Percentiles rank a stretch among this genome's conserved stretches.
These are phyloP conservation scores for Chloroidium sp. DNA, from an alignment of 163 green algal species.

Conservation along the genomic window DNA sequence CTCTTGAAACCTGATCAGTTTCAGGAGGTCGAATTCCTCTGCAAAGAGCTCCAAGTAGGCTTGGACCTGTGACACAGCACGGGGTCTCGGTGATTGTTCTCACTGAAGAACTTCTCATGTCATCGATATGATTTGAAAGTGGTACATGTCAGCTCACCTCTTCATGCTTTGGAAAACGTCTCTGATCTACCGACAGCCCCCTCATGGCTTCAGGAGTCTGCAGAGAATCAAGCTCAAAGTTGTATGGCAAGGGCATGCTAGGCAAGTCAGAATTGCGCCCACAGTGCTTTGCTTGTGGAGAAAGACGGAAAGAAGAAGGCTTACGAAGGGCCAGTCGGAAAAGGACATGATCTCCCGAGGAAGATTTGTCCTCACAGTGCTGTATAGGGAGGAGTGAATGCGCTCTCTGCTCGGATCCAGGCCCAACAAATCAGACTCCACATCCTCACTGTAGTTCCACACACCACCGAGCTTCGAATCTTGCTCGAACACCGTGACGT, in stretches of 20 bases:
- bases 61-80: slow-evolving; percentile 29
- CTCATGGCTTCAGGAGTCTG: too few species aligned
- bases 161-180: too few species aligned
- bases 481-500: slow-evolving; percentile 46
- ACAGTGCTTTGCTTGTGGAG: too few species aligned
- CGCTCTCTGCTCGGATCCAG: not conserved
- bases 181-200: not conserved
- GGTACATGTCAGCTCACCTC: too few species aligned
- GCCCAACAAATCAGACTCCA: slow-evolving; percentile 9
- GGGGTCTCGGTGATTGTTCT: too few species aligned
- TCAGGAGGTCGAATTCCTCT: slow-evolving; percentile 37
- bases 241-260: slow-evolving; percentile 1
- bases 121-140: too few species aligned
- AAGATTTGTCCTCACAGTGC: slow-evolving; percentile 76
- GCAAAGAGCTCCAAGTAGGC: slow-evolving; percentile 67
- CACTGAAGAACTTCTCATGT: too few species aligned
- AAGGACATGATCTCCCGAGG: slow-evolving; percentile 83
- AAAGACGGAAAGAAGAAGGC: too few species aligned
- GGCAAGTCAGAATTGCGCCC: not conserved
- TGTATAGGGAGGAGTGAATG: slow-evolving; percentile 78
- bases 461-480: slow-evolving; percentile 26
- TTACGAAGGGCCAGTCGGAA: slow-evolving; percentile 67
- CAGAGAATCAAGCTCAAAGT: not conserved
- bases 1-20: slow-evolving; percentile 26
- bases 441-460: slow-evolving; percentile 42